These are phyloP conservation scores for Apiotrichum sp. DNA, from an alignment of 1,284 basidiomycete species.

Conservation along the genomic window DNA sequence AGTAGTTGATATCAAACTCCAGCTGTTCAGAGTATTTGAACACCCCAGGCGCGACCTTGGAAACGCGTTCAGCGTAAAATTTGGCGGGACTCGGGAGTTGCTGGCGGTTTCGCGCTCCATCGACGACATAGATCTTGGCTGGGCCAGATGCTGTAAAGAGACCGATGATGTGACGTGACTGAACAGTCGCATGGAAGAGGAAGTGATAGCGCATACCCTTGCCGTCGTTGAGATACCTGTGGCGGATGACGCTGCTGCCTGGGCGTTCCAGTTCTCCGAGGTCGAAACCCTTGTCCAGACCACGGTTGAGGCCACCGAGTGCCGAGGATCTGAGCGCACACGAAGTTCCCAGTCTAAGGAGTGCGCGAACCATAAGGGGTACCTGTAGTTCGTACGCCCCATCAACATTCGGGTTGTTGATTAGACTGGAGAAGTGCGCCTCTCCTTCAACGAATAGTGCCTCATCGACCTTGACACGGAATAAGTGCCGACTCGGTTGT, in stretches of 20 bases:
- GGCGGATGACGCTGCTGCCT: constrained; percentile 56
- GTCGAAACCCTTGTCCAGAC: constrained; percentile 77
- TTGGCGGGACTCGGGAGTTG: constrained; percentile 69
- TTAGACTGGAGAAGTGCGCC: constrained; percentile 84
- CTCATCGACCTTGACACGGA: constrained; percentile 77
- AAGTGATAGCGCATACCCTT: constrained; percentile 73
- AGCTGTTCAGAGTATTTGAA: constrained; percentile 67
- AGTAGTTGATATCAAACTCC: constrained; percentile 67
- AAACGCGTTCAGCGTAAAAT: constrained; percentile 58
- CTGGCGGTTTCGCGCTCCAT: constrained; percentile 78
- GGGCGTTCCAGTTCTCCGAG: constrained; percentile 73
- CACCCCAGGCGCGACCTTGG: constrained; percentile 50
- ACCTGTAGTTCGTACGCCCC: constrained; percentile 93
- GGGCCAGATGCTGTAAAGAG: constrained; percentile 71
- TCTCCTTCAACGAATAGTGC: constrained; percentile 76
- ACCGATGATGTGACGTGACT: constrained; percentile 81
- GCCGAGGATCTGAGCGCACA: constrained; percentile 65
- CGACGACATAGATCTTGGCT: constrained; percentile 81
- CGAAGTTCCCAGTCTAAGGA: constrained; percentile 77
- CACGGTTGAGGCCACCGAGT: constrained; percentile 68
- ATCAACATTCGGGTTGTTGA: constrained; percentile 91
- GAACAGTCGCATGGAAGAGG: constrained; percentile 80
- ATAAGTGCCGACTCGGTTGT: constrained; percentile 69
- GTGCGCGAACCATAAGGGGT: constrained; percentile 73
- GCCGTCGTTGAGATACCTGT: constrained; percentile 71